Evolutionary conservation across 495 filamentous ascomycete species (phyloP), one percentile per base, ranked within the genome.

Genomic region (Pseudotulostoma volvatum): DNA sequence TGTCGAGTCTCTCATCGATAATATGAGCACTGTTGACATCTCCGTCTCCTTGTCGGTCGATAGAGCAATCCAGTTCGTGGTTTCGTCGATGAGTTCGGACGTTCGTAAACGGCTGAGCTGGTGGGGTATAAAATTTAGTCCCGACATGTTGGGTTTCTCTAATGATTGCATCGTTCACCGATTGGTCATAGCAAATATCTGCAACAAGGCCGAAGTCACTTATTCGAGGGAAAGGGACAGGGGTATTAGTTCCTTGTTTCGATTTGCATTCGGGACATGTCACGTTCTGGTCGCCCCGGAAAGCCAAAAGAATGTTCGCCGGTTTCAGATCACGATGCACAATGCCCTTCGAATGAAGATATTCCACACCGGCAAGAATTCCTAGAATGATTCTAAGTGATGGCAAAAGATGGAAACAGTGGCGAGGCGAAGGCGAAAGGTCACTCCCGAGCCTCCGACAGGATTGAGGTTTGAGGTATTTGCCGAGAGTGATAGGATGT

Each of bases 291-390:
- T 38, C 43, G 7, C 65, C 61, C 0, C 55, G 49, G 15, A 46
- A 40, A 9, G 55, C 65, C 19, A 81, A 61, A 34, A 84, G 69
- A 8, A 84, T 71, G 38, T 83, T 84, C 11, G 78, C 79, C 0
- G 77, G 79, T 49, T 84, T 84, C 31, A 84, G 53, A 46, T 84
- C 79, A 3, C 79, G 62, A 47, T 84, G 79, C 1, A 73, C 72
- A 42, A 83, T 73, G 3, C 58, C 57, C 17, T 68, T 63, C 0
- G 60, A 56, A 41, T 83, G 78, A 8, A 81, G 55, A 47, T 81
- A 78, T 34, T 74, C 63, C 7, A 83, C 64, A 0, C 64, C 64
- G 1, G 59, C 51, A 30, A 65, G 46, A 19, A 68, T 65, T 5
- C 57, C 57, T 2, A 63, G 42, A 34, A 71, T 57, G 2, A 73